Evolutionary conservation across 2,329 filamentous ascomycete genomes (phyloP).

Genomic region (Nemania sp.): DNA sequence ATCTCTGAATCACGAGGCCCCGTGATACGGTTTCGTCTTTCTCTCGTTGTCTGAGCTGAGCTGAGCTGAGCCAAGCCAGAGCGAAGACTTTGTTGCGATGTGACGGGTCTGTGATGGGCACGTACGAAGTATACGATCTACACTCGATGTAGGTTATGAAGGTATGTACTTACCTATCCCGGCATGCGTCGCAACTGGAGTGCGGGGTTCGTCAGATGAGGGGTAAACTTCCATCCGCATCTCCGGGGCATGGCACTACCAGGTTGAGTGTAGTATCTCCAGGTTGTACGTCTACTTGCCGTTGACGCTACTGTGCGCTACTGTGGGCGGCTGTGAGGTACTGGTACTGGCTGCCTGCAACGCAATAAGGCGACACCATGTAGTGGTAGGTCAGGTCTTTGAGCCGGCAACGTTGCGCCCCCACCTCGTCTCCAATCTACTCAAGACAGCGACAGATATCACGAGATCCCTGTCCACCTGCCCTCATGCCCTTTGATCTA

Average conservation of each 20-base stretch:
- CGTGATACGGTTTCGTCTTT: not conserved
- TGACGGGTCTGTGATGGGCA: not conserved
- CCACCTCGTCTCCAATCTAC: not conserved
- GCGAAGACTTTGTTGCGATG: not conserved
- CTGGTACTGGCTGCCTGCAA: not conserved
- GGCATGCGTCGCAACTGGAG: slow-evolving; percentile 4
- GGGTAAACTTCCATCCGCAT: slow-evolving; percentile 18
- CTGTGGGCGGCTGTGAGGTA: not conserved
- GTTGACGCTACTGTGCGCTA: slow-evolving; percentile 4
- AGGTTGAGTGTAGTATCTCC: no score
- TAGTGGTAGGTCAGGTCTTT: not conserved
- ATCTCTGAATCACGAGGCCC: not conserved
- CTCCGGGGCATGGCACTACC: slow-evolving; percentile 10
- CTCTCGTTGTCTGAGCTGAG: slow-evolving; percentile 18
- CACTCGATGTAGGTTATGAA: no score
- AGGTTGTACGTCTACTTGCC: not conserved
- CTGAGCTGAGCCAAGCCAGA: slow-evolving; percentile 9
- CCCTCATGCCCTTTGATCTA: slow-evolving; percentile 2
- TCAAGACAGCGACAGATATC: slow-evolving; percentile 4
- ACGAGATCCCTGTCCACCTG: slow-evolving; percentile 4
- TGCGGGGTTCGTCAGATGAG: slow-evolving; percentile 28
- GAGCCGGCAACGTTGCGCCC: not conserved
- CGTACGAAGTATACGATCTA: no score
- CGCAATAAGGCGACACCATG: not conserved
- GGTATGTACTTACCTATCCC: no score